Base-by-base conservation (phyloP, 2,329 filamentous ascomycete genomes). In the Thermochaetoides dissita region DNA sequence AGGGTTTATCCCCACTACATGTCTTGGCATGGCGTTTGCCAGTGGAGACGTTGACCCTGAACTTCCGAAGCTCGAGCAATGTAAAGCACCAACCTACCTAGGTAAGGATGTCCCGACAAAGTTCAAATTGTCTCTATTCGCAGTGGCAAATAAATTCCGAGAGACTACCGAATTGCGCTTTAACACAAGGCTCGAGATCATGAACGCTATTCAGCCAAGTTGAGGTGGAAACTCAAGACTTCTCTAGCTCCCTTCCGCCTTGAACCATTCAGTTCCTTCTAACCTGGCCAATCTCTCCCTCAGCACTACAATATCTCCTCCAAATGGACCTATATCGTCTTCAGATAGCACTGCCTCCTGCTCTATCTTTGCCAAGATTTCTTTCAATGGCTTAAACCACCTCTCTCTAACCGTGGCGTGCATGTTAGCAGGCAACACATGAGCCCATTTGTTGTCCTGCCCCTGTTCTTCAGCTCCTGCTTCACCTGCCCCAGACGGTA, bases 321-420 rank as follows among this genome's bases (percentile, higher is more conserved):
- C 39, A 41, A 49, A 10, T 38, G 35, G 37, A 0, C 42, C 48
- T 43, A 47, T 6, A 24, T 47, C 43, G 2, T 30, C 39, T 24
- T 24, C 17, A 24, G 17, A 24, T 24, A 24, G 5, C 17, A 24
- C 17, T 24, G 5, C 17, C 17, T 24, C 17, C 17, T 24, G 17
- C 17, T 24, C 17, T 24, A 24, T 24, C 17, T 24, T 24, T 24
- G 17, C 17, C 17, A 24, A 24, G 17, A 66, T 64, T 29, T 60
- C 56, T 39, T 67, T 49, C 38, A 80, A 52, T 3, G 76, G 76
- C 42, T 68, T 64, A 2, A 73, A 63, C 54, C 76, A 80, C 30
- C 76, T 63, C 51, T 76, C 68, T 54, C 74, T 69, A 17, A 79
- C 69, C 1, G 73, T 69, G 7, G 67, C 64, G 1, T 67, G 65